phyloP scores from a whole-genome alignment of 2,329 filamentous ascomycete genomes.

The Apiospora marii region DNA sequence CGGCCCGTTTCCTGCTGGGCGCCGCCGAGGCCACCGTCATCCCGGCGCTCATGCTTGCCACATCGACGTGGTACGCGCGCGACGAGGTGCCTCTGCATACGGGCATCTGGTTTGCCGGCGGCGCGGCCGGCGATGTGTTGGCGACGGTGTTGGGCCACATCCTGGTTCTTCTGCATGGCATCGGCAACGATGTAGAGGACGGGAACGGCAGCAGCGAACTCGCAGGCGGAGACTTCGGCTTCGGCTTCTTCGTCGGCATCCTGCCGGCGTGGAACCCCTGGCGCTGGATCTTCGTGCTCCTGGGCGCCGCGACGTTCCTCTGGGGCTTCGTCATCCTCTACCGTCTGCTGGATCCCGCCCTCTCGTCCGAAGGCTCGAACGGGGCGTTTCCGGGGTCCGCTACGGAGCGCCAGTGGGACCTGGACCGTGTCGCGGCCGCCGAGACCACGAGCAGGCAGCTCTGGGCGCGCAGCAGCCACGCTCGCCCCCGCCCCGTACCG shows the following conservation, averaged over 20 bases:
- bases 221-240: not conserved
- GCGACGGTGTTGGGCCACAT: constrained; percentile 61
- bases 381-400: not conserved
- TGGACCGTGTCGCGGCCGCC: constrained; percentile 54
- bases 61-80: constrained; percentile 63
- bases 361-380: constrained; percentile 60
- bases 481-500: constrained; percentile 39
- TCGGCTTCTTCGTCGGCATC: not conserved
- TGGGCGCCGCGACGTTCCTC: constrained; percentile 58
- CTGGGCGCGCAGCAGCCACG: constrained; percentile 14
- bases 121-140: constrained; percentile 55
- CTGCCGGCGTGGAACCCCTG: constrained; percentile 46
- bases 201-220: not conserved
- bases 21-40: constrained; percentile 61
- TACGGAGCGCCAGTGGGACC: constrained; percentile 58
- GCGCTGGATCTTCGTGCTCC: constrained; percentile 66
- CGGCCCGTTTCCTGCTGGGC: constrained; percentile 61
- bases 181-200: constrained; percentile 46
- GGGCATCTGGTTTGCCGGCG: constrained; percentile 64
- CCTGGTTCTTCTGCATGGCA: constrained; percentile 53
- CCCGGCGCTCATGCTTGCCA: constrained; percentile 64
- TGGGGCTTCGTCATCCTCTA: constrained; percentile 58
- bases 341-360: constrained; percentile 59
- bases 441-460: constrained; percentile 60
- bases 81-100: constrained; percentile 63